phyloP scores from a whole-genome alignment of 2,329 filamentous ascomycete genomes.

The Scytalidium sp. region DNA sequence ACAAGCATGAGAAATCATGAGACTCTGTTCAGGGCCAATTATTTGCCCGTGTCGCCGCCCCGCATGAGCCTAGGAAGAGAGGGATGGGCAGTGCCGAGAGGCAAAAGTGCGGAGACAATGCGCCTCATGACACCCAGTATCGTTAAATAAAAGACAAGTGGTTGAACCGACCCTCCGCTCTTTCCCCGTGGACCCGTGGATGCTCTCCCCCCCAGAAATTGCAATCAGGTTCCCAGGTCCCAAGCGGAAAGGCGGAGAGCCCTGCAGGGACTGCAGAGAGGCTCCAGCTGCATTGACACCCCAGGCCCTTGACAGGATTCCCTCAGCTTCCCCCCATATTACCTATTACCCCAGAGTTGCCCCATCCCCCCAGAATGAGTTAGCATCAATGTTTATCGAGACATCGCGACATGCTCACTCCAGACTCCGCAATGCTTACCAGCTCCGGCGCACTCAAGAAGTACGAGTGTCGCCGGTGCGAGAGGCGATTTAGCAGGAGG shows the following conservation, averaged over 20 bases:
- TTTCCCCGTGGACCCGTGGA: no score
- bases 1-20: no score
- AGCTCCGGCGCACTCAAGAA: not conserved
- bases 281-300: not conserved
- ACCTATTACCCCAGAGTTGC: not conserved
- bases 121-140: no score
- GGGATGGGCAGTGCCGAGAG: no score
- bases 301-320: not conserved
- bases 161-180: no score
- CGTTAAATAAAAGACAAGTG: no score
- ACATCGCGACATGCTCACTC: not conserved
- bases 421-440: not conserved
- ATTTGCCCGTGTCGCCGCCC: no score
- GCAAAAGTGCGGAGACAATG: no score
- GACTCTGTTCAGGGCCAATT: no score
- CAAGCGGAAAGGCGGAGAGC: not conserved
- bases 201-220: no score
- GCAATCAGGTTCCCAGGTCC: not conserved
- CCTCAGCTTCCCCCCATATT: not conserved
- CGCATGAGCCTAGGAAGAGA: no score
- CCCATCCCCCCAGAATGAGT: not conserved
- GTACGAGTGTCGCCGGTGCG: slow-evolving; percentile 25
- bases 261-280: not conserved
- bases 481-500: slow-evolving; percentile 27
- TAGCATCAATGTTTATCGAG: not conserved